phyloP scores from a whole-genome alignment of 2,329 filamentous ascomycete species.

The Penicillium sp. region DNA sequence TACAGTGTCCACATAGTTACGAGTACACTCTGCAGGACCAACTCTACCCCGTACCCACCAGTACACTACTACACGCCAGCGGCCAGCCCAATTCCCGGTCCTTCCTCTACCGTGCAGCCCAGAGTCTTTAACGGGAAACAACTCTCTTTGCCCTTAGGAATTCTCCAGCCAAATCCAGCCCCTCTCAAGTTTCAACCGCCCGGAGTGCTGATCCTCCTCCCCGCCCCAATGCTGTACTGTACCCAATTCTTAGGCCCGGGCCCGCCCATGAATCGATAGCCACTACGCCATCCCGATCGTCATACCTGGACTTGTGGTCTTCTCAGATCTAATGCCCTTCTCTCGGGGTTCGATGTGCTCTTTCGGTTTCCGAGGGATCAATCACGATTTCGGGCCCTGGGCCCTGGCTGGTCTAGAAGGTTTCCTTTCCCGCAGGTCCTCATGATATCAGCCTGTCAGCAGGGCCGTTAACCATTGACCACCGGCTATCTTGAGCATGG shows the following conservation, averaged over 20 bases:
- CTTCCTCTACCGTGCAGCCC: conserved; percentile 4
- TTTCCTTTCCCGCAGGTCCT: not conserved
- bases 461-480: not conserved
- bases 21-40: conserved; percentile 4
- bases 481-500: not conserved
- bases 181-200: not conserved
- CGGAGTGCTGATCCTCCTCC: conserved; percentile 6
- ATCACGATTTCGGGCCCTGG: not conserved
- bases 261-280: not conserved
- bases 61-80: conserved; percentile 17
- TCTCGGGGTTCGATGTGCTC: not conserved
- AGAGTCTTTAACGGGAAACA: not conserved
- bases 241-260: not conserved
- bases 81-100: conserved; percentile 18
- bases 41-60: conserved; percentile 25
- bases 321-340: not conserved
- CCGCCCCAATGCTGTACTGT: not conserved
- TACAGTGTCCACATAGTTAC: too few species aligned
- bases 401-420: not conserved
- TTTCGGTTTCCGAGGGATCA: not conserved
- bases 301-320: not conserved
- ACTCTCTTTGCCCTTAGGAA: not conserved
- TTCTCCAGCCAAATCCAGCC: not conserved
- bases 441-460: not conserved
- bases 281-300: not conserved